These are phyloP conservation scores for Chaetomiaceae sp. DNA, from an alignment of 2,329 filamentous ascomycete genomes.

Conservation along the genomic window DNA sequence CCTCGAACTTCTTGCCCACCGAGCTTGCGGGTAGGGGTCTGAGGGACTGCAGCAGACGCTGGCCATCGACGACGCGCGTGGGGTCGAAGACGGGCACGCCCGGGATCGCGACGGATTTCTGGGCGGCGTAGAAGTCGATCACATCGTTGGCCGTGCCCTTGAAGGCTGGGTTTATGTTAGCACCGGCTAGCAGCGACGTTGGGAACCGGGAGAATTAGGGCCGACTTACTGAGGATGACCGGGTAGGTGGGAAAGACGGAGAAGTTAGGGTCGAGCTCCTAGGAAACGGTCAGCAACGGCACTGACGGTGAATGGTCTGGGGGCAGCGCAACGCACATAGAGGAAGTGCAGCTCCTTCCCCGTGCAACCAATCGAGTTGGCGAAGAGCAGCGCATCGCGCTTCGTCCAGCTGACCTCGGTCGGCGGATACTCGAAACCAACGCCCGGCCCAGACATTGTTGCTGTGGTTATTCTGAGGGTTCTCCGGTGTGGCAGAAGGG, in stretches of 20 bases:
- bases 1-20: constrained; percentile 66
- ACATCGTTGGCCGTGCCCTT: constrained; percentile 71
- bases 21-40: constrained; percentile 69
- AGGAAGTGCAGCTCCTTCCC: constrained; percentile 89
- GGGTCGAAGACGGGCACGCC: constrained; percentile 71
- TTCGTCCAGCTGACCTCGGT: constrained; percentile 77
- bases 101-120: constrained; percentile 62
- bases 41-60: constrained; percentile 71
- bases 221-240: constrained; percentile 63
- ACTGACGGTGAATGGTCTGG: neutral
- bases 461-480: constrained; percentile 1
- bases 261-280: constrained; percentile 87
- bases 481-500: too few species aligned
- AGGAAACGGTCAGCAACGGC: constrained; percentile 2
- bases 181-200: neutral
- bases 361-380: constrained; percentile 76
- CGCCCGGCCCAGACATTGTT: constrained; percentile 47
- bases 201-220: neutral
- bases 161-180: constrained; percentile 49
- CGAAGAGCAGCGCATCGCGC: constrained; percentile 84
- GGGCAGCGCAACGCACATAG: constrained; percentile 53
- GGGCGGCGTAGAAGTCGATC: constrained; percentile 73
- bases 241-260: constrained; percentile 85
- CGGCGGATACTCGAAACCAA: constrained; percentile 73
- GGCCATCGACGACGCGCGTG: constrained; percentile 71